These are phyloP conservation scores for Chalciporus sphaerocephalus DNA, from an alignment of 768 basidiomycete genomes.

Conservation along the genomic window DNA sequence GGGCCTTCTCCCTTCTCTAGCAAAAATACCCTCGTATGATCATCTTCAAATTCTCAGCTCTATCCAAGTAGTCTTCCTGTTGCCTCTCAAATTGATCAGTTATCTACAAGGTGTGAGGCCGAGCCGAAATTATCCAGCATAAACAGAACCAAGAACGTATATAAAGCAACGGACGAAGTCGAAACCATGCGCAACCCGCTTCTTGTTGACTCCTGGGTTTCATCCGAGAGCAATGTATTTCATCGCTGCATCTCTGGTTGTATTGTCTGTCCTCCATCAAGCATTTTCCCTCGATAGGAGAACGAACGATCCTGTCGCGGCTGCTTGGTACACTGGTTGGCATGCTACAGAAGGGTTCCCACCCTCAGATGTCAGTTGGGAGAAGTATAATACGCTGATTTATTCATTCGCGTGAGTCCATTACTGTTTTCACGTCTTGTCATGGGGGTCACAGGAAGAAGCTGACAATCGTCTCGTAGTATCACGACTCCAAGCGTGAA, in stretches of 20 bases:
- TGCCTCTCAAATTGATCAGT: too few species aligned
- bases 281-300: not conserved
- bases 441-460: not conserved
- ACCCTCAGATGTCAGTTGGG: constrained; percentile 56
- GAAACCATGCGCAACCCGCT: not conserved
- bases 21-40: too few species aligned
- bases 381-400: constrained; percentile 59
- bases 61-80: too few species aligned
- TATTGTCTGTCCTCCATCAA: not conserved
- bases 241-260: not conserved
- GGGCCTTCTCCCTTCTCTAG: too few species aligned
- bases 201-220: not conserved
- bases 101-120: not conserved
- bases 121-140: not conserved
- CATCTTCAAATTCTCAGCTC: too few species aligned
- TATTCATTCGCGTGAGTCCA: constrained; percentile 58
- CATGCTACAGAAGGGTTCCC: constrained; percentile 49
- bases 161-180: not conserved
- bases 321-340: constrained; percentile 67
- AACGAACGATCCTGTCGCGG: constrained; percentile 32
- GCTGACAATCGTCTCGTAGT: constrained; percentile 15
- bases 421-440: not conserved
- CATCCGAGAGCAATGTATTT: not conserved
- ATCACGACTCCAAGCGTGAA: constrained; percentile 29
- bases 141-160: not conserved